Evolutionary conservation across 1,284 basidiomycete genomes (phyloP).

Genomic region (Takashimella tepidaria): DNA sequence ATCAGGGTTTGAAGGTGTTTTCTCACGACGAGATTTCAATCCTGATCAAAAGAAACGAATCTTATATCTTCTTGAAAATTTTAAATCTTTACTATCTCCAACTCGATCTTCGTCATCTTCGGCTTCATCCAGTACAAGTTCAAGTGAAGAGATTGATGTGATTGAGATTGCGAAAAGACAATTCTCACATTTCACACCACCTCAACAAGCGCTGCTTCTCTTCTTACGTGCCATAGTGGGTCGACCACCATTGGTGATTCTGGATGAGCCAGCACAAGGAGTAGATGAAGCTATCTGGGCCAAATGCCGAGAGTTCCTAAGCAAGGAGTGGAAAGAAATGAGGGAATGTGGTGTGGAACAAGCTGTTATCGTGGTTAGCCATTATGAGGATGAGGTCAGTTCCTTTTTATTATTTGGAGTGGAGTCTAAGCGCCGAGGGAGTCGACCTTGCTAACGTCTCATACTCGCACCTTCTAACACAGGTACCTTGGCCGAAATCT

Average conservation of each 20-base stretch:
- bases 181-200: conserved; percentile 61
- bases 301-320: conserved; percentile 60
- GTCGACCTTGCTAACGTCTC: not conserved
- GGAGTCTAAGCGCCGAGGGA: not conserved
- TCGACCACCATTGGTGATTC: conserved; percentile 62
- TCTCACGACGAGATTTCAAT: conserved; percentile 54
- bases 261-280: conserved; percentile 87
- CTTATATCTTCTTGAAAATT: conserved; percentile 56
- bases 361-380: conserved; percentile 75
- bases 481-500: conserved; percentile 7
- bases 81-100: conserved; percentile 43
- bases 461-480: not conserved
- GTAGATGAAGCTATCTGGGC: conserved; percentile 74
- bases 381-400: conserved; percentile 77
- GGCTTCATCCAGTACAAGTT: not conserved
- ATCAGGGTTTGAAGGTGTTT: conserved; percentile 79
- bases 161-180: conserved; percentile 45
- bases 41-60: conserved; percentile 49
- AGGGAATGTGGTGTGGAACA: conserved; percentile 52
- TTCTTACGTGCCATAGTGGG: conserved; percentile 76
- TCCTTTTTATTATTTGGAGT: not conserved
- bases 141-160: conserved; percentile 6
- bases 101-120: not conserved
- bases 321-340: conserved; percentile 49
- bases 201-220: conserved; percentile 71